phyloP scores from a whole-genome alignment of 163 green algal species.

The Chlamydomonas reinhardtii region DNA sequence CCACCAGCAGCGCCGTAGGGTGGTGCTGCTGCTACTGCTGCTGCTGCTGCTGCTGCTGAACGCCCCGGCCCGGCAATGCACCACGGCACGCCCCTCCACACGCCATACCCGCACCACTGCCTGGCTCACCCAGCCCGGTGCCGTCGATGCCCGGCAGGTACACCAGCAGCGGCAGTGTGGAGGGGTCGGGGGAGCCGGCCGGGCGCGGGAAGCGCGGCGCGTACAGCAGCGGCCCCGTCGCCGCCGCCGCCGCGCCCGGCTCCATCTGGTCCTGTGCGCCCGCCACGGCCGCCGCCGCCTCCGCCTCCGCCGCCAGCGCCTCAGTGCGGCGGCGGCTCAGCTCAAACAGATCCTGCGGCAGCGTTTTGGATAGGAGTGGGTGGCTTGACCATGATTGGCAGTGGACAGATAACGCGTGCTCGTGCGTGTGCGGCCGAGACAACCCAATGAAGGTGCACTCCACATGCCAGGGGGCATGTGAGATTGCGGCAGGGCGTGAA shows the following conservation, averaged over 20 bases:
- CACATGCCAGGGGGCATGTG: too few relatives aligned
- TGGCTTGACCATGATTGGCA: neutral
- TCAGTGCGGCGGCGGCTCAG: constrained; percentile 1
- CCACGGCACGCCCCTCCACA: too few relatives aligned
- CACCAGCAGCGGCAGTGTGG: constrained; percentile 72
- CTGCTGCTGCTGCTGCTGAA: too few relatives aligned
- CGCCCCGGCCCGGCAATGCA: too few relatives aligned
- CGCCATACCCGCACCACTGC: too few relatives aligned
- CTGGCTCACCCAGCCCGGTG: constrained; percentile 73
- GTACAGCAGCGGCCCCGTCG: constrained; percentile 35
- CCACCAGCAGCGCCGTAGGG: too few relatives aligned
- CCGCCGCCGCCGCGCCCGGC: neutral
- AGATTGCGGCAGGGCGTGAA: too few relatives aligned
- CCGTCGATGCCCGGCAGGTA: constrained; percentile 91
- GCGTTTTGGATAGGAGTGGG: neutral
- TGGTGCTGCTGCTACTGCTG: too few relatives aligned
- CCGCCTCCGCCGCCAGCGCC: neutral
- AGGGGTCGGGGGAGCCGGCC: constrained; percentile 24
- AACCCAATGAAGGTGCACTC: too few relatives aligned
- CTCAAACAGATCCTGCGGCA: neutral
- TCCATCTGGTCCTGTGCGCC: neutral
- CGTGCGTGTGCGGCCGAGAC: too few relatives aligned
- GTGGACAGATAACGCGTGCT: too few relatives aligned
- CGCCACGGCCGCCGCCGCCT: neutral
- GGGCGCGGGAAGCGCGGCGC: constrained; percentile 21